Evolutionary conservation across 192 early-diverging fungal genomes (phyloP), one percentile per base, ranked within the genome.

Genomic region (Backusella westeae): DNA sequence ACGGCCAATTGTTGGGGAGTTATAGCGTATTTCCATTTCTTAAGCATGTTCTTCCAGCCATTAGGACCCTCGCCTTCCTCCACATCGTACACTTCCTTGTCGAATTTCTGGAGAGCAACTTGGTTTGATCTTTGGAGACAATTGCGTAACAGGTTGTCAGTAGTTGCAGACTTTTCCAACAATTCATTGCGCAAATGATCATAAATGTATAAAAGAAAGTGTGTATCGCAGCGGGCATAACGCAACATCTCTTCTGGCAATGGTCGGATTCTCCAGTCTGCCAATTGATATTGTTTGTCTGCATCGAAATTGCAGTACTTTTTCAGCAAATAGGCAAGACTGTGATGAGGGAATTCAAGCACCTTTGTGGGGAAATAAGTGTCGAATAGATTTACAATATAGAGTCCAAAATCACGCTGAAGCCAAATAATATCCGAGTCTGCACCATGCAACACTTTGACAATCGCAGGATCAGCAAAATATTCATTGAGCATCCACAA

Each of bases 251-350:
- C 97, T 15, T 79, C 77, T 3, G 98, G 94, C 17, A 99, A 70
- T 6, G 98, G 98, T n/a, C 94, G 86, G 72, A 98, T 93, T 76
- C 98, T 85, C 98, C 98, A 99, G 83, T 99, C 98, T 21, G 96
- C 97, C 67, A 95, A 80, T 85, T 99, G 98, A 82, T 94, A 98
- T 78, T 89, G 86, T 77, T 99, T 99, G 83, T 99, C 94, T 0
- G 96, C 91, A 56, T 90, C 87, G 29, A 93, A 89, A 23, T 88
- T 76, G 80, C 95, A 95, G 79, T 95, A 97, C 21, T 83, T 75
- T 46, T 92, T 86, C 36, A 99, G 81, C 49, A 99, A 76, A 78
- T 91, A 93, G 0, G 95, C 96, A 41, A 97, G 85, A 38, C 92
- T 90, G 76, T 98, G 95, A 56, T 87, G 81, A 41, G 85, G 82